A percentile compares a stretch with the other conserved stretches of the same genome.
phyloP scores from a whole-genome alignment of 768 basidiomycete genomes.

The Terana coerulea region DNA sequence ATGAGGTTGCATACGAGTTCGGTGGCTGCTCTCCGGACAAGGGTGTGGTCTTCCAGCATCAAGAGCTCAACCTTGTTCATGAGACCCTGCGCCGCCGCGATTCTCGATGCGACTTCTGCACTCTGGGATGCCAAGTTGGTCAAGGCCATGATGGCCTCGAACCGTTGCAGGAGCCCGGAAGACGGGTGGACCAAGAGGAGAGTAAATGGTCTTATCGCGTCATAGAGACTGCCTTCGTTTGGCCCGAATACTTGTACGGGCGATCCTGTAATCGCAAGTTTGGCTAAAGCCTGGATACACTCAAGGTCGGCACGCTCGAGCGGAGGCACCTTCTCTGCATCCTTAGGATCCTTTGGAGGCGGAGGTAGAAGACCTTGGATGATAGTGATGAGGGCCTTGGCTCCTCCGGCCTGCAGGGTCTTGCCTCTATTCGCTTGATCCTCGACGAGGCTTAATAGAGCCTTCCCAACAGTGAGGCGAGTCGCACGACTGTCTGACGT shows the following conservation, averaged over 20 bases:
- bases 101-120: conserved; percentile 57
- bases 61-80: conserved; percentile 66
- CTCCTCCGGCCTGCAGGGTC: conserved; percentile 76
- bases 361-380: conserved; percentile 48
- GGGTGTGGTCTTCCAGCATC: conserved; percentile 75
- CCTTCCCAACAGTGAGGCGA: conserved; percentile 52
- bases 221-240: conserved; percentile 67
- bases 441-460: conserved; percentile 69
- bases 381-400: conserved; percentile 56
- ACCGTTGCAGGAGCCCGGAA: conserved; percentile 74
- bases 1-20: conserved; percentile 93
- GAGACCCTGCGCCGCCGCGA: conserved; percentile 59
- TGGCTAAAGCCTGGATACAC: conserved; percentile 86
- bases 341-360: conserved; percentile 20
- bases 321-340: conserved; percentile 21
- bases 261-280: conserved; percentile 88
- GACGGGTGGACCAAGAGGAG: conserved; percentile 65
- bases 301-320: conserved; percentile 47
- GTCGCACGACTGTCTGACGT: conserved; percentile 62
- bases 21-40: conserved; percentile 83
- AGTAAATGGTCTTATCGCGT: conserved; percentile 81
- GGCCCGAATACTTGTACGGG: conserved; percentile 92
- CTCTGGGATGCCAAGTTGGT: conserved; percentile 89
- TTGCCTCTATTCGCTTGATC: conserved; percentile 74
- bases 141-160: conserved; percentile 94